Percentiles rank a stretch among this genome's conserved stretches.
These are phyloP conservation scores for Phytophthora megakarya DNA, from an alignment of 352 stramenopile species.

Conservation along the genomic window DNA sequence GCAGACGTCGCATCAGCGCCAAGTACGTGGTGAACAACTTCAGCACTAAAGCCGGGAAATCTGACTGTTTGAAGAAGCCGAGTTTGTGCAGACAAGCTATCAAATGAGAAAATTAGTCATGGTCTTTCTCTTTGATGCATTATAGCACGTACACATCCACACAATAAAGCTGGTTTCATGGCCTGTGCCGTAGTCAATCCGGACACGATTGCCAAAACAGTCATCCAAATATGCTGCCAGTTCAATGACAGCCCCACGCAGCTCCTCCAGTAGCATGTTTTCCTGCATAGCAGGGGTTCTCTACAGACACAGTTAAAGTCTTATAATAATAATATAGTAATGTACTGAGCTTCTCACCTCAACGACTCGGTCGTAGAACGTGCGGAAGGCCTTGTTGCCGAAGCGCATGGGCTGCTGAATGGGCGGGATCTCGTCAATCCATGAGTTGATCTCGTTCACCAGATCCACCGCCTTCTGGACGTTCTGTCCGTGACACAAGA, in stretches of 20 bases:
- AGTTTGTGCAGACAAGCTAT: slow-evolving; percentile 88
- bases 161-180: slow-evolving; percentile 98
- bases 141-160: slow-evolving; percentile 82
- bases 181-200: slow-evolving; percentile 99
- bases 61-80: slow-evolving; percentile 84
- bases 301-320: too few species aligned
- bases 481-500: slow-evolving; percentile 46
- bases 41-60: slow-evolving; percentile 89
- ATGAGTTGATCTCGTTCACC: slow-evolving; percentile 71
- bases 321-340: too few species aligned
- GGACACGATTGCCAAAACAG: slow-evolving; percentile 96
- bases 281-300: slow-evolving; percentile 61
- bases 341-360: too few species aligned
- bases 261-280: slow-evolving; percentile 55
- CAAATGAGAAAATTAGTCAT: slow-evolving; percentile 11
- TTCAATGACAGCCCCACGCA: slow-evolving; percentile 87
- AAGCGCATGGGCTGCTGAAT: slow-evolving; percentile 95
- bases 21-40: slow-evolving; percentile 94
- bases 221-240: slow-evolving; percentile 94
- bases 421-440: slow-evolving; percentile 92
- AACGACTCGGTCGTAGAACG: slow-evolving; percentile 85
- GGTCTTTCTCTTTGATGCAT: neutral
- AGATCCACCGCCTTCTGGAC: slow-evolving; percentile 71
- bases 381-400: slow-evolving; percentile 94
- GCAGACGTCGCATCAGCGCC: slow-evolving; percentile 92